Percentiles rank a stretch among this genome's conserved stretches.
Conservation (phyloP, 371 early-diverging fungal genomes). For the Apophysomyces elegans region DNA sequence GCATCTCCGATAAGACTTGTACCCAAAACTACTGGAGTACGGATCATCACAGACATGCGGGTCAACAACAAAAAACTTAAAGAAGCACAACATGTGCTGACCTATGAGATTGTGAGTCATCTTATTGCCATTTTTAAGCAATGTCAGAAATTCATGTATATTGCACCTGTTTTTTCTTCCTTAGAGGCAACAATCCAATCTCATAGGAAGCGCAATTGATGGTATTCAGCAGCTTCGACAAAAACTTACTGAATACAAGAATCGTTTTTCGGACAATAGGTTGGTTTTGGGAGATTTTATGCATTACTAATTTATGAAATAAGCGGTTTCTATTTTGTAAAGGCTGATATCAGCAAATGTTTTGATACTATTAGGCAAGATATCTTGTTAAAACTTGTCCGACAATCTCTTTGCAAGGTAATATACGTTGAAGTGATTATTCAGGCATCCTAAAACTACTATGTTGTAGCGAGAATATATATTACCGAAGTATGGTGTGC, state of each 20-base stretch:
- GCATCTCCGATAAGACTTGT: slow-evolving; percentile 66
- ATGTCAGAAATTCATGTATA: not conserved
- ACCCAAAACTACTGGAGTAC: slow-evolving; percentile 69
- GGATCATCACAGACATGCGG: slow-evolving; percentile 70
- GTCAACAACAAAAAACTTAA: slow-evolving; percentile 19
- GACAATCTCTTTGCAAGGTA: slow-evolving; percentile 56
- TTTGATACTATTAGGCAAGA: slow-evolving; percentile 84
- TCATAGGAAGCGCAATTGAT: slow-evolving; percentile 53
- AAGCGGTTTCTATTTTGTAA: slow-evolving; percentile 70
- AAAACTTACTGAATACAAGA: slow-evolving; percentile 53
- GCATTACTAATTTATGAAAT: not conserved
- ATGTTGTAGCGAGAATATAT: slow-evolving; percentile 61
- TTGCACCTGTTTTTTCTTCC: not conserved
- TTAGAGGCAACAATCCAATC: slow-evolving; percentile 25
- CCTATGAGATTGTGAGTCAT: slow-evolving; percentile 46
- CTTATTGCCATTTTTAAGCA: not conserved
- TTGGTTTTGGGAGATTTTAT: slow-evolving; percentile 5
- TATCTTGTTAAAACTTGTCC: slow-evolving; percentile 62
- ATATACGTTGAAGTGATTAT: not conserved
- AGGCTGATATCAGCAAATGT: slow-evolving; percentile 78
- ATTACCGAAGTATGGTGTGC: slow-evolving; percentile 51
- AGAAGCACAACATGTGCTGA: slow-evolving; percentile 18
- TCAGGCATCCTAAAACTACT: not conserved
- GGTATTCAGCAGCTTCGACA: slow-evolving; percentile 62
- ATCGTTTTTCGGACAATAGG: slow-evolving; percentile 4